Conservation (phyloP, 139 green algal genomes). For the Axilococcus clingmanii region DNA sequence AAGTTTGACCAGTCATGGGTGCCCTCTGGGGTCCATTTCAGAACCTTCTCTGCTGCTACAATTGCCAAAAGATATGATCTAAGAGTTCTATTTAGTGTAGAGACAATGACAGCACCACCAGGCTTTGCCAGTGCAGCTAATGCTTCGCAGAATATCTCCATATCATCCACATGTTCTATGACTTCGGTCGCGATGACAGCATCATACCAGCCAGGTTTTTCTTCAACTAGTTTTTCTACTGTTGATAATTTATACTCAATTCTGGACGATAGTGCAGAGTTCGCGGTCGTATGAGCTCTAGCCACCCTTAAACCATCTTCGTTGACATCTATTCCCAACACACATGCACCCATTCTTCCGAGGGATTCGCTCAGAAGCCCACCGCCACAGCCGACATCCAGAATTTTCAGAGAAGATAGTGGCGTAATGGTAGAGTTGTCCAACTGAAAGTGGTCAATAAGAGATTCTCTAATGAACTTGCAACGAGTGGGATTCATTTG, state of each 20-base stretch:
- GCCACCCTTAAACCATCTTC: slow-evolving; percentile 27
- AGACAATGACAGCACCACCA: slow-evolving; percentile 56
- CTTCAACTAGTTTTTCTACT: slow-evolving; percentile 32
- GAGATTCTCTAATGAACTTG: slow-evolving; percentile 56
- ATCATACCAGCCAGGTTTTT: slow-evolving; percentile 32
- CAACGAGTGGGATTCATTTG: slow-evolving; percentile 70
- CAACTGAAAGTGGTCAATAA: slow-evolving; percentile 32
- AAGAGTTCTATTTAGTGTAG: slow-evolving; percentile 81
- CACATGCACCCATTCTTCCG: slow-evolving; percentile 59
- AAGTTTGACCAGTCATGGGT: slow-evolving; percentile 86
- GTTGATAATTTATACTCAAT: slow-evolving; percentile 17
- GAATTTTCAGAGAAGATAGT: slow-evolving; percentile 32
- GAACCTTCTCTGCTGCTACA: slow-evolving; percentile 70
- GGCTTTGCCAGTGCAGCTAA: slow-evolving; percentile 11
- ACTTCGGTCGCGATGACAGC: slow-evolving; percentile 59
- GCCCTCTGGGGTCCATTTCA: slow-evolving; percentile 45
- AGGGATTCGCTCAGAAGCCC: slow-evolving; percentile 74
- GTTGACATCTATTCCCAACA: slow-evolving; percentile 50
- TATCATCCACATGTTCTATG: slow-evolving; percentile 52
- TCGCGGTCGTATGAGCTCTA: slow-evolving; percentile 17
- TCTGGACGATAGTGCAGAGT: slow-evolving; percentile 15
- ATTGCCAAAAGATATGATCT: slow-evolving; percentile 70
- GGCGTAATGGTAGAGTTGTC: slow-evolving; percentile 7
- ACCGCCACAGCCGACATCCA: slow-evolving; percentile 88
- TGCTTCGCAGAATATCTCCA: slow-evolving; percentile 30